These are phyloP conservation scores for Cystoisospora suis DNA, from an alignment of 169 alveolate species.

Conservation along the genomic window DNA sequence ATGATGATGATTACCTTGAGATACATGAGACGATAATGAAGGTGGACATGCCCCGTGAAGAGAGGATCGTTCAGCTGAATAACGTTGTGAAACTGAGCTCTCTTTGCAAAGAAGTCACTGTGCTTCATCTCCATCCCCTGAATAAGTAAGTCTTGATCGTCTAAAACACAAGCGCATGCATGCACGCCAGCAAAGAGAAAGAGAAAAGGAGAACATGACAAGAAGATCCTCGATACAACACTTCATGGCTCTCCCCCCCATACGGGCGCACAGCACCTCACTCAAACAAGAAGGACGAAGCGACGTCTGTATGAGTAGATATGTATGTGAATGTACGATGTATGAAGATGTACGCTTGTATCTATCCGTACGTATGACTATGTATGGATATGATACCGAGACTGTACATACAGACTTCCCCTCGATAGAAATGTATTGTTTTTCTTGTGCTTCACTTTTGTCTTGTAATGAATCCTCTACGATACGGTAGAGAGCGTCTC, in stretches of 20 bases:
- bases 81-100: constrained; percentile 21
- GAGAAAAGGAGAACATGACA: too few relatives aligned
- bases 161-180: not conserved
- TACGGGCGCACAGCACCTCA: too few relatives aligned
- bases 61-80: constrained; percentile 8
- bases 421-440: too few relatives aligned
- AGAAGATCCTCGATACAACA: not conserved
- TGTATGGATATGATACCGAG: too few relatives aligned
- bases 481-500: too few relatives aligned
- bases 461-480: too few relatives aligned
- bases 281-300: not conserved
- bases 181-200: too few relatives aligned
- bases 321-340: not conserved
- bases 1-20: constrained; percentile 13
- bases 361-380: not conserved
- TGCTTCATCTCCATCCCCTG: constrained; percentile 34
- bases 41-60: constrained; percentile 37
- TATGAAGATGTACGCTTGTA: not conserved
- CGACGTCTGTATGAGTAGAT: not conserved
- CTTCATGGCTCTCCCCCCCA: too few relatives aligned
- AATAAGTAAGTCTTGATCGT: not conserved
- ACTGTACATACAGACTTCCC: too few relatives aligned
- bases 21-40: constrained; percentile 47
- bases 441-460: too few relatives aligned
- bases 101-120: not conserved